Evolutionary conservation across 306 rosid species (phyloP).

Genomic region (Geum urbanum): DNA sequence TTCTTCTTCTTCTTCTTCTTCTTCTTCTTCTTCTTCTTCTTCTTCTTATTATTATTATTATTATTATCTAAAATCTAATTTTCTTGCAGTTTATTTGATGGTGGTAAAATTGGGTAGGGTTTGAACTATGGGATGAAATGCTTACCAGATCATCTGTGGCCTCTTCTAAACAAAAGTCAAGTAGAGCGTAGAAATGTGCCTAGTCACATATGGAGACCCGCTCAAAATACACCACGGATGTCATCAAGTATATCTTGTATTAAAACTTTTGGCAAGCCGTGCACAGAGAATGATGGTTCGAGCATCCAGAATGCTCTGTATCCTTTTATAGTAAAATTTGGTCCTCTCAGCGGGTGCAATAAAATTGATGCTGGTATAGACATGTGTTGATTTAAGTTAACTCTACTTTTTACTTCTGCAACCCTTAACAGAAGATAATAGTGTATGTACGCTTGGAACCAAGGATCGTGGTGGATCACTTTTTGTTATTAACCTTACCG

Average conservation of each 20-base stretch:
- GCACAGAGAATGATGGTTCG: constrained; percentile 30
- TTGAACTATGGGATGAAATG: constrained; percentile 32
- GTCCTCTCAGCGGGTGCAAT: not conserved
- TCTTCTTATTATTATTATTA: not conserved
- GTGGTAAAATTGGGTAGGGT: constrained; percentile 45
- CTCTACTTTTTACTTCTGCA: constrained; percentile 9
- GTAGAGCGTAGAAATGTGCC: constrained; percentile 32
- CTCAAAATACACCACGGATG: constrained; percentile 41
- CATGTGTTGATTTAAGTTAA: not conserved
- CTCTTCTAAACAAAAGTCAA: constrained; percentile 30
- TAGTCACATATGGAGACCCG: constrained; percentile 44
- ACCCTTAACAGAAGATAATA: constrained; percentile 51
- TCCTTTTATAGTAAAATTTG: constrained; percentile 36
- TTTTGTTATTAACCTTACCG: constrained; percentile 45
- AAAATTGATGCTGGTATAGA: not conserved
- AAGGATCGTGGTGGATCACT: constrained; percentile 65
- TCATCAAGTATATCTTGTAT: constrained; percentile 63
- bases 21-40: too few relatives aligned
- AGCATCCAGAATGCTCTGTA: constrained; percentile 57
- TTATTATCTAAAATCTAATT: constrained; percentile 38
- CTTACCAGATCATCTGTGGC: constrained; percentile 52
- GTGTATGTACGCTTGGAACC: constrained; percentile 64
- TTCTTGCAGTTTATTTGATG: constrained; percentile 58
- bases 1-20: too few relatives aligned
- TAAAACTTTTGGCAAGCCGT: constrained; percentile 45